Conservation (phyloP, 441 rosid genomes). For the Erodium moschatum region DNA sequence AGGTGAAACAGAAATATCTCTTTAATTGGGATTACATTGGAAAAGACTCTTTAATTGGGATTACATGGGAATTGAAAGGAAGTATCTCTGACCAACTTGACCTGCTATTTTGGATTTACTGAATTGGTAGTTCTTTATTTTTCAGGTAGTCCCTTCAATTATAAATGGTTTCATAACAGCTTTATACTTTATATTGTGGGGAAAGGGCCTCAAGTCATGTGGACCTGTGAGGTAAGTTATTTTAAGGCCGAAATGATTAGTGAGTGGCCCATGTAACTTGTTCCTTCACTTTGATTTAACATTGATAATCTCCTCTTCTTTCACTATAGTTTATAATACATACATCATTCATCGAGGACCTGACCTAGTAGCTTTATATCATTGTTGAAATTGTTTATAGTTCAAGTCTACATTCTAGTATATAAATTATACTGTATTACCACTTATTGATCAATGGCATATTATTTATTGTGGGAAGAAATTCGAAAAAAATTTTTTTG, state of each 20-base stretch:
- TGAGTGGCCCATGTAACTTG: not conserved
- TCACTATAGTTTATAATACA: not conserved
- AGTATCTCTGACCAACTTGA: constrained; percentile 12
- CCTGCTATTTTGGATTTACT: constrained; percentile 13
- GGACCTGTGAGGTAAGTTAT: constrained; percentile 76
- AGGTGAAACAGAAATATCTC: constrained; percentile 35
- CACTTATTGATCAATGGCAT: not conserved
- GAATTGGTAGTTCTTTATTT: constrained; percentile 8
- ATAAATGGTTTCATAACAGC: constrained; percentile 87
- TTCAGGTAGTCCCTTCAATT: constrained; percentile 82
- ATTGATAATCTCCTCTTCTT: not conserved
- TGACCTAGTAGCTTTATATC: constrained; percentile 2
- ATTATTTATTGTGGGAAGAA: not conserved
- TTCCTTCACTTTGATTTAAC: constrained; percentile 11
- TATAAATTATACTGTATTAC: not conserved
- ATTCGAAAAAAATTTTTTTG: constrained; percentile 11
- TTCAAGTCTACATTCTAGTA: not conserved
- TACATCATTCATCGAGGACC: not conserved
- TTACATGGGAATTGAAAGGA: no score
- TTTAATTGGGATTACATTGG: not conserved
- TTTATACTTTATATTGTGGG: constrained; percentile 84
- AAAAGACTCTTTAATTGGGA: no score
- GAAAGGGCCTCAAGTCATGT: constrained; percentile 78
- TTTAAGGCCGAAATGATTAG: not conserved
- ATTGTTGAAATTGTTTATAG: not conserved